phyloP scores from a whole-genome alignment of 1,284 basidiomycete species.

The Wolfiporia cocos region DNA sequence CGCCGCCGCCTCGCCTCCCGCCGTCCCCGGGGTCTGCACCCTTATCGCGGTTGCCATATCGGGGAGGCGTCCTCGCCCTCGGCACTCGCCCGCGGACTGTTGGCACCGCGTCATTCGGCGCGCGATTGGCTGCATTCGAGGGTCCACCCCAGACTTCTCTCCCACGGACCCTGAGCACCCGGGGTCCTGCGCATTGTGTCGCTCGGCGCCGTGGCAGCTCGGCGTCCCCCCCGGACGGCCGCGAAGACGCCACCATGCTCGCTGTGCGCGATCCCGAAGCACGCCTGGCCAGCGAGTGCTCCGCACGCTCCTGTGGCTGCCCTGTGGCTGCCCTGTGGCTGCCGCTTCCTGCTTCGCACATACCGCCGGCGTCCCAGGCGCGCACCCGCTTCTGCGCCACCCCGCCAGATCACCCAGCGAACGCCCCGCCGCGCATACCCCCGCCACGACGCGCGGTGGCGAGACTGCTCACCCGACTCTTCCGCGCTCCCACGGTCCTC shows the following conservation, averaged over 20 bases:
- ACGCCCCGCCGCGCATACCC: background rate
- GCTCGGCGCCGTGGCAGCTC: too few species aligned
- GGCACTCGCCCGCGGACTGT: background rate
- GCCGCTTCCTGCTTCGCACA: background rate
- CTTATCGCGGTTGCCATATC: too few species aligned
- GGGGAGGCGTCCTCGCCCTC: too few species aligned
- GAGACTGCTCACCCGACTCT: too few species aligned
- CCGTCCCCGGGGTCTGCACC: too few species aligned
- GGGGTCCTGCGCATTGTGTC: constrained; percentile 9
- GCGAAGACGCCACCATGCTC: background rate
- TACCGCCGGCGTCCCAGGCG: constrained; percentile 1
- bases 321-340: too few species aligned
- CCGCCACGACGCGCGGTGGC: too few species aligned
- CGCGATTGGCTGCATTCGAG: constrained; percentile 21
- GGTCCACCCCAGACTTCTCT: constrained; percentile 17
- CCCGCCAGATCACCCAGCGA: too few species aligned
- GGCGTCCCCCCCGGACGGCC: too few species aligned
- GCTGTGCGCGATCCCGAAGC: too few species aligned
- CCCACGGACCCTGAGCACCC: constrained; percentile 11
- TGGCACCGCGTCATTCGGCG: background rate
- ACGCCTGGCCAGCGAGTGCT: too few species aligned
- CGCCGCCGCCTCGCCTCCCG: background rate
- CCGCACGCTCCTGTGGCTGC: too few species aligned
- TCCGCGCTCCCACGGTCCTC: background rate
- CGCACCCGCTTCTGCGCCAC: constrained; percentile 9